A percentile compares a stretch with the other conserved stretches of the same genome.
Conservation (phyloP, 768 basidiomycete species). For the Termitomyces sp. region DNA sequence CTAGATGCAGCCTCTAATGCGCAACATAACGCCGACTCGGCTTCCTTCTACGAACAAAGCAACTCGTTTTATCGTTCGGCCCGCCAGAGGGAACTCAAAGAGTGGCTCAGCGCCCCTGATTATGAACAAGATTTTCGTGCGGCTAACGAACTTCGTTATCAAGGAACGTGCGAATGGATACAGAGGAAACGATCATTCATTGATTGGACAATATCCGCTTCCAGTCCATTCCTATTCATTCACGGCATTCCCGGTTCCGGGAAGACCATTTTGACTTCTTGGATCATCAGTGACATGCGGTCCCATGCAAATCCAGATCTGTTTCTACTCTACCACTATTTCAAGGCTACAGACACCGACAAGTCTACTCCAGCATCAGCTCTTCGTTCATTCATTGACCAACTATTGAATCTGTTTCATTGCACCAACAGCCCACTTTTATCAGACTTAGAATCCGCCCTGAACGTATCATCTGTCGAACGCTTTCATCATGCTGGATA, state of each 20-base stretch:
- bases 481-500: not conserved
- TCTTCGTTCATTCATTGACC: conserved; percentile 1
- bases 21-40: not conserved
- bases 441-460: too few species aligned
- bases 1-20: conserved; percentile 1
- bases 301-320: not conserved
- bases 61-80: not conserved
- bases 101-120: conserved; percentile 4
- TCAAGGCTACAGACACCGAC: not conserved
- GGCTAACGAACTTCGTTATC: not conserved
- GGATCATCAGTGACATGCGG: not conserved
- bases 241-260: conserved; percentile 5
- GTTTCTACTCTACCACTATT: conserved; percentile 6
- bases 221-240: not conserved
- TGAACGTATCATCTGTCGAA: not conserved
- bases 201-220: not conserved
- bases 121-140: conserved; percentile 1
- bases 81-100: not conserved
- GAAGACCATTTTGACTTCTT: conserved; percentile 8
- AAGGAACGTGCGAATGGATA: conserved; percentile 10
- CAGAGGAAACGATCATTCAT: not conserved
- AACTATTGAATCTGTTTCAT: not conserved
- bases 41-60: not conserved
- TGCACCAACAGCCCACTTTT: too few species aligned
- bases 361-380: not conserved